phyloP scores from a whole-genome alignment of 768 basidiomycete genomes.

The Mrakia frigida region DNA sequence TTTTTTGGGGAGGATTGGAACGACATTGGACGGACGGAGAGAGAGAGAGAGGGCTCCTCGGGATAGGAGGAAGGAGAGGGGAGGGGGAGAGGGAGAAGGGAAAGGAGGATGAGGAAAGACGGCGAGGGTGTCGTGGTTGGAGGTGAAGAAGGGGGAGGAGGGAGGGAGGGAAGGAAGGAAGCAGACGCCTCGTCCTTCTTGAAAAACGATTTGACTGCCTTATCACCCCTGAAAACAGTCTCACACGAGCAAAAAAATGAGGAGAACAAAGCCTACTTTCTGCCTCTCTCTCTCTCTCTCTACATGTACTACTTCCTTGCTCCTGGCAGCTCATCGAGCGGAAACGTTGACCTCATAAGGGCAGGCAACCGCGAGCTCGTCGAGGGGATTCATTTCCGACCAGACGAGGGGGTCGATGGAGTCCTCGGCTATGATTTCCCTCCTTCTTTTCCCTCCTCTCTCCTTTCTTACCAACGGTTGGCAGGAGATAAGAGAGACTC shows the following conservation, averaged over 20 bases:
- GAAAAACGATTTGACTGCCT: no score
- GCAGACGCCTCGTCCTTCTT: background rate
- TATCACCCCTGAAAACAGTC: no score
- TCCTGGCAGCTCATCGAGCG: no score
- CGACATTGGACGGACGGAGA: background rate
- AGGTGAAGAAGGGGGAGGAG: background rate
- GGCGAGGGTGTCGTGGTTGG: constrained; percentile 8
- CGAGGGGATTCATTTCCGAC: background rate
- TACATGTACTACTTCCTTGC: no score
- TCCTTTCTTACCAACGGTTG: background rate
- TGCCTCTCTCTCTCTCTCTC: no score
- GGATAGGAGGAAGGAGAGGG: background rate
- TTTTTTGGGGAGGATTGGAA: background rate
- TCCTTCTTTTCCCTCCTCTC: background rate
- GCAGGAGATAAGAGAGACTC: background rate
- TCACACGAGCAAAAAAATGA: background rate
- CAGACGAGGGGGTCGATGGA: background rate
- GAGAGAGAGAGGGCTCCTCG: background rate
- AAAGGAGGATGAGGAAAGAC: background rate
- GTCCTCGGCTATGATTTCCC: no score
- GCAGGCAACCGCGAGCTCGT: no score
- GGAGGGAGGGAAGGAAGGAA: background rate
- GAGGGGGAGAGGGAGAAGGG: background rate
- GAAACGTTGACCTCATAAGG: no score
- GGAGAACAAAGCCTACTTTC: background rate